A percentile compares a stretch with the other conserved stretches of the same genome.
Conservation (phyloP, 768 basidiomycete species). For the Naematelia encephala region DNA sequence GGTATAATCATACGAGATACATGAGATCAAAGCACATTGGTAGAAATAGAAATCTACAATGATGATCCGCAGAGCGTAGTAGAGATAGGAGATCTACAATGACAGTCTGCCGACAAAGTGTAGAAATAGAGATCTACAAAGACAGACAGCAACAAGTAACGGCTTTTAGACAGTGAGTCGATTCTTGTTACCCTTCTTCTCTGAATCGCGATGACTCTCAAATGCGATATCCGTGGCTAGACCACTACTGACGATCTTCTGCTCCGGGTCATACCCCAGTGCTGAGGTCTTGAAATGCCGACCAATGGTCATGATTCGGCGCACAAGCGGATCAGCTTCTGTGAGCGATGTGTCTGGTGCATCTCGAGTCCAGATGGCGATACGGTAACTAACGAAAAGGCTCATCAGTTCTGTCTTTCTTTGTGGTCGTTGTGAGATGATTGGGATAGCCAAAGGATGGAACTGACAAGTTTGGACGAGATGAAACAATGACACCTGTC, state of each 20-base stretch:
- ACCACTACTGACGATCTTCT: constrained; percentile 69
- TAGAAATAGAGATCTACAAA: no score
- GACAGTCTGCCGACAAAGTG: no score
- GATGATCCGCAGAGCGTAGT: no score
- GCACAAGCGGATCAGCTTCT: constrained; percentile 59
- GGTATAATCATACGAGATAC: no score
- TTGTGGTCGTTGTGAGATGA: no score
- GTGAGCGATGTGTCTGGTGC: constrained; percentile 57
- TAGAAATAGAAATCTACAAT: no score
- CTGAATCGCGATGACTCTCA: constrained; percentile 61
- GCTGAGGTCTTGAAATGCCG: constrained; percentile 87
- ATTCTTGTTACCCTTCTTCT: constrained; percentile 3
- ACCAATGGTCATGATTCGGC: constrained; percentile 79
- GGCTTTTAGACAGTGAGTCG: constrained; percentile 4
- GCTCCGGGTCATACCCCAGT: constrained; percentile 71
- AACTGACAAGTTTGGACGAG: constrained; percentile 61
- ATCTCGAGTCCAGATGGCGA: constrained; percentile 95
- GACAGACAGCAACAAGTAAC: no score
- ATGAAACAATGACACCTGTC: constrained; percentile 92
- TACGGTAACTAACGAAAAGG: constrained; percentile 66
- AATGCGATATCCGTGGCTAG: constrained; percentile 94
- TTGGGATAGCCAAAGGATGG: not conserved
- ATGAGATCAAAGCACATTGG: no score
- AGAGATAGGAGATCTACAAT: no score
- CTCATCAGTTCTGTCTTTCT: no score